Conservation (phyloP, 768 basidiomycete genomes). For the Podaxis pistillaris region DNA sequence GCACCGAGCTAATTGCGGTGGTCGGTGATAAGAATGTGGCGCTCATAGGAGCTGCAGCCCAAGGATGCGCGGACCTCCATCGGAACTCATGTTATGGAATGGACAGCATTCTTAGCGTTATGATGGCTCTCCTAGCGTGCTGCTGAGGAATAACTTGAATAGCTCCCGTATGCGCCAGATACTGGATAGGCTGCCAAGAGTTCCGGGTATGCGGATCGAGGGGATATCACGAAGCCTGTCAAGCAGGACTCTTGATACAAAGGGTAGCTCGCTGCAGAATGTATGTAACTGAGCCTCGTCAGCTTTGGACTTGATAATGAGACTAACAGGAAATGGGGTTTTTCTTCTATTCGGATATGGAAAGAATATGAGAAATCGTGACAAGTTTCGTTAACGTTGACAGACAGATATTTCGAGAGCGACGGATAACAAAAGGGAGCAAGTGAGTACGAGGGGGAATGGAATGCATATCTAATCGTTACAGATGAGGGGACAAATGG, state of each 20-base stretch:
- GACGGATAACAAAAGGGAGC: conserved; percentile 29
- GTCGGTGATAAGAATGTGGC: background rate
- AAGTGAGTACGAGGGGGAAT: conserved; percentile 29
- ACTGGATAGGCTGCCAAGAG: background rate
- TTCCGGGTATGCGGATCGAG: background rate
- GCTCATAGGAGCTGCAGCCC: background rate
- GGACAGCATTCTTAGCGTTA: background rate
- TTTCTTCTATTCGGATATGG: conserved; percentile 11
- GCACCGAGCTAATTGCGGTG: background rate
- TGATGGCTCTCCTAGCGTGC: too few relatives aligned
- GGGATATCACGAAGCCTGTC: background rate
- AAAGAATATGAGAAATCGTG: conserved; percentile 9
- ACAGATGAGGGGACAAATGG: conserved; percentile 39
- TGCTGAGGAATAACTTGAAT: background rate
- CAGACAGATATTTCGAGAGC: conserved; percentile 29
- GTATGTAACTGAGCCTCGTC: background rate
- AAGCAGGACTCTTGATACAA: background rate
- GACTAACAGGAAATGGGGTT: background rate
- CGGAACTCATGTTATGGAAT: background rate
- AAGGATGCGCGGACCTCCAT: background rate
- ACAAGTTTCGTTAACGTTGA: conserved; percentile 19
- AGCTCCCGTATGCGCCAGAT: background rate
- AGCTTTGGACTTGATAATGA: background rate
- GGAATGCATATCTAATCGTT: conserved; percentile 73
- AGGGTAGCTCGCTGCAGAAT: background rate